Conservation (phyloP, 139 green algal species). For the Spirogloea muscicola region DNA sequence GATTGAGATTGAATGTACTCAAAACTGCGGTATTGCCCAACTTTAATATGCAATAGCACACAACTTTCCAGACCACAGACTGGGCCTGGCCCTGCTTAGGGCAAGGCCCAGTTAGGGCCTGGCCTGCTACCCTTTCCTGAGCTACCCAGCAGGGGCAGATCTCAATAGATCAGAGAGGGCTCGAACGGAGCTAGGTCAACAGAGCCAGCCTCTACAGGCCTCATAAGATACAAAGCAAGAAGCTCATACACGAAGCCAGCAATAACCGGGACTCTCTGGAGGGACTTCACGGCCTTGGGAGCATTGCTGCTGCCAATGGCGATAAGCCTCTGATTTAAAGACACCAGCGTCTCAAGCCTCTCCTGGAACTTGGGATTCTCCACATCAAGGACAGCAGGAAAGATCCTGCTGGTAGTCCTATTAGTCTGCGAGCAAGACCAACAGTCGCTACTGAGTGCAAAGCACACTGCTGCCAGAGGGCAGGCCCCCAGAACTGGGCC, state of each 20-base stretch:
- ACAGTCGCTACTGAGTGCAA: too few species aligned
- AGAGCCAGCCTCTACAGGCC: constrained; percentile 67
- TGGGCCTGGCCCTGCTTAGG: too few species aligned
- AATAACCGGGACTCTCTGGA: constrained; percentile 70
- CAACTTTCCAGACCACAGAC: too few species aligned
- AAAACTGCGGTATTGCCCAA: too few species aligned
- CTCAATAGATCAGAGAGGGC: constrained; percentile 54
- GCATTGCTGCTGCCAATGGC: constrained; percentile 64
- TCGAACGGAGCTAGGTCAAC: constrained; percentile 62
- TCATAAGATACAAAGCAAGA: constrained; percentile 81
- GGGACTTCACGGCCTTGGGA: constrained; percentile 66
- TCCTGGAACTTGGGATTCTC: constrained; percentile 84
- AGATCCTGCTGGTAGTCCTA: constrained; percentile 91
- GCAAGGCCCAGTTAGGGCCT: too few species aligned
- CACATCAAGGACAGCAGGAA: constrained; percentile 83
- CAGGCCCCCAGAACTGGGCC: too few species aligned
- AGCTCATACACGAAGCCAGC: constrained; percentile 74
- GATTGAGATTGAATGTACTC: too few species aligned
- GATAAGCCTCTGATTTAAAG: constrained; percentile 74
- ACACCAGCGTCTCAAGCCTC: constrained; percentile 74
- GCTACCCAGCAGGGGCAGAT: neutral
- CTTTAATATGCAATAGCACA: too few species aligned
- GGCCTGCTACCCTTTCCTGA: too few species aligned
- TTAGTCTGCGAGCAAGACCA: constrained; percentile 98
- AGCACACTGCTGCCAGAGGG: too few species aligned